Evolutionary conservation across 257 asterid genomes (phyloP), one percentile per base, ranked within the genome.

Genomic region (Avicennia marina): DNA sequence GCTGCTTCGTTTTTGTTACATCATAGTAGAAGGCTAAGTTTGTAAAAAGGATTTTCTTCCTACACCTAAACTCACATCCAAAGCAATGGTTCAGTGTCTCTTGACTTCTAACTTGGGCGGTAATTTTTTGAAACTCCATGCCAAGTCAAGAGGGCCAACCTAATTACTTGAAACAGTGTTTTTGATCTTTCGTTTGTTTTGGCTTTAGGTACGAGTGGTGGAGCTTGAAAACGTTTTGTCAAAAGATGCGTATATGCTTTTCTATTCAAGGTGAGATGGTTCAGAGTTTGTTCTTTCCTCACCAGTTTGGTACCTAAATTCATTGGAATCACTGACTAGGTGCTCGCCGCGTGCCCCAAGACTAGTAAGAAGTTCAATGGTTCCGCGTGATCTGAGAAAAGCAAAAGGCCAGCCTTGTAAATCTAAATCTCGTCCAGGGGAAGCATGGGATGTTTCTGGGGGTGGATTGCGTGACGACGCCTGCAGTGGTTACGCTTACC

Each of bases 311-410:
- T 61, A 70, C 57, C 41, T 66, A 51, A 63, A 55, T 60, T 11
- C 16, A 43, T 19, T 9, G 39, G n/a, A 50, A 49, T 49, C 70
- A 39, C 62, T 58, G 13, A 41, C 3, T 56, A 88, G 96, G 90
- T 82, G 89, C 64, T 88, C 90, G 1, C 96, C 96, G 2, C 90
- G 96, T 21, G 86, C 86, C 24, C 96, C 96, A n/a, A 78, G 75
- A 53, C 55, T 66, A 60, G 39, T 82, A 42, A 72, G 91, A 69
- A 78, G 70, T 53, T 62, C 60, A 12, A 36, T 58, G 33, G 60
- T 49, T 44, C 51, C 71, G 22, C 77, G 40, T 43, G 89, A 80
- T 49, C 47, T 68, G n/a, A 73, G 70, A 58, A 75, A 69, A 51
- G n/a, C 66, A 15, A 74, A 64, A 60, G 49, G 41, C 32, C 52